A percentile compares a stretch with the other conserved stretches of the same genome.
phyloP scores from a whole-genome alignment of 2,329 filamentous ascomycete species.

The Fusarium duplospermum region DNA sequence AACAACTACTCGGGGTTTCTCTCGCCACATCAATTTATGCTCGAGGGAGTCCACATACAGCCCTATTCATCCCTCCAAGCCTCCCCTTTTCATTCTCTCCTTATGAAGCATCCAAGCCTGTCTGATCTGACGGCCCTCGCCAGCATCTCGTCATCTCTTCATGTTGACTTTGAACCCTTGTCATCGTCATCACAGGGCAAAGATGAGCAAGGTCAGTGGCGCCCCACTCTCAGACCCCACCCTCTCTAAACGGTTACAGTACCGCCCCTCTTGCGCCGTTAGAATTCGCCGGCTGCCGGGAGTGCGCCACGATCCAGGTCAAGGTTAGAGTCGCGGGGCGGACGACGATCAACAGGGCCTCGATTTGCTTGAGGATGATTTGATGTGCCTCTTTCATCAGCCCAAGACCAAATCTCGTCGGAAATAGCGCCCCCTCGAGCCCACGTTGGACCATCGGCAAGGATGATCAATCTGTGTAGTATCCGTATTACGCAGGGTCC shows the following conservation, averaged over 20 bases:
- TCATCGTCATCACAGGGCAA: constrained; percentile 23
- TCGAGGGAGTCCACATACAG: background rate
- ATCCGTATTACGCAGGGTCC: background rate
- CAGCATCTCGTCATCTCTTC: background rate
- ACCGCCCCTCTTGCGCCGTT: constrained; percentile 29
- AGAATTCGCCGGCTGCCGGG: constrained; percentile 27
- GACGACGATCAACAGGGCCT: constrained; percentile 19
- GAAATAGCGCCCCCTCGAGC: background rate
- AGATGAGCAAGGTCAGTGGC: constrained; percentile 22
- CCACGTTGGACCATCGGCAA: background rate
- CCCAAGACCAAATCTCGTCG: background rate
- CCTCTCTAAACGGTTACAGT: constrained; percentile 35
- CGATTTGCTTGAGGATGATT: background rate
- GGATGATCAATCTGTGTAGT: background rate
- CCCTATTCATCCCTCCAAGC: background rate
- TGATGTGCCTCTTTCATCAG: background rate
- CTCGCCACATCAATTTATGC: background rate
- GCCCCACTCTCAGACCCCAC: constrained; percentile 23
- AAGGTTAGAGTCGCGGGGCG: constrained; percentile 23
- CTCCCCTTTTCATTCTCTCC: background rate
- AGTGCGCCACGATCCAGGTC: constrained; percentile 34
- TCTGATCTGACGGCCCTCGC: background rate
- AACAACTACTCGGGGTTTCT: background rate
- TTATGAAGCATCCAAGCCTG: background rate
- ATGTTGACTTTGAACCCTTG: constrained; percentile 4